These are phyloP conservation scores for Clonostachys rhizophaga DNA, from an alignment of 2,329 filamentous ascomycete species.

Conservation along the genomic window DNA sequence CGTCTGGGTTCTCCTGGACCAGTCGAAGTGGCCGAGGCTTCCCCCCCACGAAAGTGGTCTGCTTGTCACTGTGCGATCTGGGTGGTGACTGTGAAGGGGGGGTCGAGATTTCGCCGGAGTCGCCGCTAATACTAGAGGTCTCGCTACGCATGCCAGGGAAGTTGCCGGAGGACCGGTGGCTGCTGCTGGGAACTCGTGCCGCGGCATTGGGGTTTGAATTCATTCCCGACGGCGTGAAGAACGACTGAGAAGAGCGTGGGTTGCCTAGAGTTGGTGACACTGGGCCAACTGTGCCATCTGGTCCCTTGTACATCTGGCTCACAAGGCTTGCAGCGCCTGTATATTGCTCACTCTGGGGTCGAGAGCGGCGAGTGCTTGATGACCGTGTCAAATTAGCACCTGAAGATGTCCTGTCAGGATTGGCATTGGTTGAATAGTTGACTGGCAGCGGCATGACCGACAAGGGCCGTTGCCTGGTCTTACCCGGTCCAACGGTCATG, in stretches of 20 bases:
- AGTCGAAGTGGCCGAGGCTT: conserved; percentile 83
- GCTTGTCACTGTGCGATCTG: conserved; percentile 43
- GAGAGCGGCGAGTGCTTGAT: conserved; percentile 45
- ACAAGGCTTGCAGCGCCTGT: conserved; percentile 66
- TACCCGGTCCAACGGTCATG: conserved; percentile 44
- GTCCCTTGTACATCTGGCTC: conserved; percentile 84
- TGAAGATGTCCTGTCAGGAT: conserved; percentile 47
- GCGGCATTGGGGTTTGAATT: conserved; percentile 45
- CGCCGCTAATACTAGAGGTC: conserved; percentile 62
- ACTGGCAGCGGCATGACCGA: conserved; percentile 44
- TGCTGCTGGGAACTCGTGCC: conserved; percentile 45
- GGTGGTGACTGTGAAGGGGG: conserved; percentile 50
- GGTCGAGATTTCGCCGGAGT: conserved; percentile 51
- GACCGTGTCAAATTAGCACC: conserved; percentile 51
- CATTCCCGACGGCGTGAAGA: conserved; percentile 49
- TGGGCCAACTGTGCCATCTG: conserved; percentile 52
- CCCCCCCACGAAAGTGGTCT: conserved; percentile 54
- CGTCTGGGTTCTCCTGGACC: conserved; percentile 70
- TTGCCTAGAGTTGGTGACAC: conserved; percentile 55
- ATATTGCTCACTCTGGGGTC: conserved; percentile 62
- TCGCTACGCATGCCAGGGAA: conserved; percentile 69
- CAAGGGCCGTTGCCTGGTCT: conserved; percentile 49
- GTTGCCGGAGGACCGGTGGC: conserved; percentile 49
- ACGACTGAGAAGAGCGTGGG: conserved; percentile 57
- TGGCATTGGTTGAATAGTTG: too few species aligned